Conservation (phyloP, 805 yeast species). For the Monosporozyma unispora region DNA sequence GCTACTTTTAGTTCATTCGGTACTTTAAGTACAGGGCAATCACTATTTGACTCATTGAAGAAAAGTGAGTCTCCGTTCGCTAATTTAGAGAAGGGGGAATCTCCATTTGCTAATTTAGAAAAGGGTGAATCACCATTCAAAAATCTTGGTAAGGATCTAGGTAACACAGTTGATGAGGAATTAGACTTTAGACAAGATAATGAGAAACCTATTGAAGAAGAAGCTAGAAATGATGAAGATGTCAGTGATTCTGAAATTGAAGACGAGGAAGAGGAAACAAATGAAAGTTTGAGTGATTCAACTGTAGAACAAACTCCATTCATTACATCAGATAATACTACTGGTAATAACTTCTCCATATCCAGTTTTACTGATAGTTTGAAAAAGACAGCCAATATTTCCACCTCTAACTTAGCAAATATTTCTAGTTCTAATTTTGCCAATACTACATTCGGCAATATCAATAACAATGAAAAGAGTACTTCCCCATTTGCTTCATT, state of each 20-base stretch:
- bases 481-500: conserved; percentile 23
- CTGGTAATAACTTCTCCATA: conserved; percentile 7
- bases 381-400: conserved; percentile 21
- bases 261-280: neutral
- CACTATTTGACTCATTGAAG: neutral
- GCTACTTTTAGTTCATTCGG: neutral
- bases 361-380: conserved; percentile 21
- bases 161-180: neutral
- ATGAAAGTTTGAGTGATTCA: conserved; percentile 12
- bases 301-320: conserved; percentile 20
- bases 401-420: conserved; percentile 7
- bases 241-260: neutral
- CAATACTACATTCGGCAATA: conserved; percentile 1
- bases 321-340: neutral
- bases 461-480: neutral
- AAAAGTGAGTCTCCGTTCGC: conserved; percentile 17
- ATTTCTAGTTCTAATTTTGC: conserved; percentile 8
- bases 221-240: conserved; percentile 3
- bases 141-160: neutral
- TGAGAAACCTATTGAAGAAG: neutral
- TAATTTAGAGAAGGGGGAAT: neutral
- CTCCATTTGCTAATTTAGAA: conserved; percentile 9
- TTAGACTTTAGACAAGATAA: neutral
- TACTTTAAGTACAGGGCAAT: neutral
- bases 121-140: neutral